Base-by-base conservation (phyloP, 208 protist genomes). In the Polymyxa betae region DNA sequence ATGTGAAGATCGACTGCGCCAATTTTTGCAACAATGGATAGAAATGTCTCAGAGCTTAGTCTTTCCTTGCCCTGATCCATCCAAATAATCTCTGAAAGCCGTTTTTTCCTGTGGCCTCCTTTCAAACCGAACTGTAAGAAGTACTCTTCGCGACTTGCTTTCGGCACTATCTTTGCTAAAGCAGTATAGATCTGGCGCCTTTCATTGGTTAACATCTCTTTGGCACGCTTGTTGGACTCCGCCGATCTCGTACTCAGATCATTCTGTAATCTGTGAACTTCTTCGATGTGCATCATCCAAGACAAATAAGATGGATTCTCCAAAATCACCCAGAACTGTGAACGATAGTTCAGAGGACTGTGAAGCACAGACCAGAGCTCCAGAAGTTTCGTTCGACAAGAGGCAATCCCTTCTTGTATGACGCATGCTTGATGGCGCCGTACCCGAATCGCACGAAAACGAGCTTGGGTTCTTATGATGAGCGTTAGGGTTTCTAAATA, bases 201-300 rank as follows among this genome's bases (percentile, higher is more conserved):
- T 43, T 82, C 16, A 20, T 45, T 43, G 40, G 12, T 35, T 45
- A 82, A n/a, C 72, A 35, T 5, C 16, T 35, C n/a, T 12, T 35
- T 43, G 72, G n/a, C 40, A 12, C 12, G 10, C n/a, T 5, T n/a
- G n/a, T 82, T 35, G 5, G 72, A 5, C n/a, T 35, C n/a, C 16
- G 72, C 35, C 16, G 72, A 40, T n/a, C n/a, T 35, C 72, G 5
- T 5, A 20, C n/a, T 82, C 10, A 43, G 12, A 5, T 82, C 72
- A 43, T 5, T n/a, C 35, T 82, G 72, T 20, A 82, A n/a, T 45
- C 72, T 5, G 35, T 82, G 72, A 5, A 43, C 72, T 43, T 82
- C 72, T n/a, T 82, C 72, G n/a, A 82, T 82, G 72, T 82, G 72
- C 72, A 82, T 82, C 72, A 82, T 82, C 72, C 72, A 82, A 5